Evolutionary conservation across 192 early-diverging fungal species (phyloP), one percentile per base, ranked within the genome.

Genomic region (Podila minutissima): DNA sequence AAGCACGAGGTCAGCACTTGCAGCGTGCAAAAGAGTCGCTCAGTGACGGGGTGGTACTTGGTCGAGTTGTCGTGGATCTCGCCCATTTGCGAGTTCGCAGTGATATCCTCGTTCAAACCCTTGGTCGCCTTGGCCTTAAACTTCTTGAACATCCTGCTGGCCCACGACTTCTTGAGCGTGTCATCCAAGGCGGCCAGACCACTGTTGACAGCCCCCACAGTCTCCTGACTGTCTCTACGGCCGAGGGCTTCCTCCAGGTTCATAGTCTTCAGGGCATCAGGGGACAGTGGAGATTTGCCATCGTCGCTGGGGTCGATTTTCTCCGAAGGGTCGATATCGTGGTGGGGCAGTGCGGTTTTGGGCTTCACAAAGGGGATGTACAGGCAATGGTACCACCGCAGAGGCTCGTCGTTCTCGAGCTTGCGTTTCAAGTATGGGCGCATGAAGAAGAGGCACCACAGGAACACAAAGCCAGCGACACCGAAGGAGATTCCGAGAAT

Each of bases 1-100:
- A 95, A 91, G 60, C 91, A 86, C 5, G 93, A 92, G 0, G 94
- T 96, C 60, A 93, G 83, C 64, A 95, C 85, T 74, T 96, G 95
- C 32, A 95, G 84, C 74, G 94, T 93, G 7, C 94, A 93, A 86
- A 92, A 96, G 22, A 96, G 83, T 64, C 88, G 87, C 76, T 96
- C 95, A 12, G 92, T 93, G 55, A 92, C 84, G 63, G 83, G 84
- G 66, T 95, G 93, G 66, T 91, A 94, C 64, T 87, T 82, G 29
- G 86, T 83, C 51, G 94, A 93, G 53, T 76, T 84, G 31, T 83
- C 85, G 64, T 95, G 94, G 48, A 94, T 83, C n/a, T 75, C 55
- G 3, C 82, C 70, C 13, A 88, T 66, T 35, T 29, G 32, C 6
- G 22, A 61, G 33, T 48, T 86, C 50, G 71, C 85, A 86, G 11